Evolutionary conservation across 768 basidiomycete species (phyloP), one percentile per base, ranked within the genome.

Genomic region (Rossbeevera mucosa): DNA sequence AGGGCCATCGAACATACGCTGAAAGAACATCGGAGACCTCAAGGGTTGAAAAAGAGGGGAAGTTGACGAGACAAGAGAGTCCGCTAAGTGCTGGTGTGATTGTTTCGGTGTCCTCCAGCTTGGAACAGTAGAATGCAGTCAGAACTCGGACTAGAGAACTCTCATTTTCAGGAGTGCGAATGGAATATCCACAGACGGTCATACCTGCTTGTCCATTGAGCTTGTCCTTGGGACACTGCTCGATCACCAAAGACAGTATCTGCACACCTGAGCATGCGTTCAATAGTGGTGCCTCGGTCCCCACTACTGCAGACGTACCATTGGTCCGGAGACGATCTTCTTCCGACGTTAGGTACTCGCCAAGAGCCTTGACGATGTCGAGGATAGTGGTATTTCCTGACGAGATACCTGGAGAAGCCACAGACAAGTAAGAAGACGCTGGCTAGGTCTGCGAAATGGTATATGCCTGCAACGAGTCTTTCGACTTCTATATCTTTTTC

Each of bases 301-400:
- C 36, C 61, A 18, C n/a, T 29, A 31, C 21, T 22, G 30, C 41
- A 40, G 54, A 44, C 49, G 43, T 53, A 91, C 95, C 95, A 76
- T 91, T 91, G 8, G 81, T 80, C 25, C 95, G 79, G 11, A 87
- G 68, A 4, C 76, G 73, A 59, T 86, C 89, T 50, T 95, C 88
- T 52, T 94, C 90, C 2, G 91, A 84, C 0, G 91, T 94, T 13
- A 99, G 74, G 62, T 88, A 93, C 59, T 90, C 86, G 38, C 91
- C 91, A 0, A 96, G 78, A 22, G 85, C 83, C 64, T 91, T 93
- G 30, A 98, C 91, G 20, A 98, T 72, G 55, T 85, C 79, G 5
- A 94, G 72, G 13, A 96, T 73, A 18, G 83, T 79, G 8, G 80
- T 68, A 20, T 75, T 67, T 45, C 72, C 83, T 85, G 58, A 41